Percentiles rank a stretch among this genome's conserved stretches.
phyloP scores from a whole-genome alignment of 495 filamentous ascomycete genomes.

The Neurospora tetraspora region DNA sequence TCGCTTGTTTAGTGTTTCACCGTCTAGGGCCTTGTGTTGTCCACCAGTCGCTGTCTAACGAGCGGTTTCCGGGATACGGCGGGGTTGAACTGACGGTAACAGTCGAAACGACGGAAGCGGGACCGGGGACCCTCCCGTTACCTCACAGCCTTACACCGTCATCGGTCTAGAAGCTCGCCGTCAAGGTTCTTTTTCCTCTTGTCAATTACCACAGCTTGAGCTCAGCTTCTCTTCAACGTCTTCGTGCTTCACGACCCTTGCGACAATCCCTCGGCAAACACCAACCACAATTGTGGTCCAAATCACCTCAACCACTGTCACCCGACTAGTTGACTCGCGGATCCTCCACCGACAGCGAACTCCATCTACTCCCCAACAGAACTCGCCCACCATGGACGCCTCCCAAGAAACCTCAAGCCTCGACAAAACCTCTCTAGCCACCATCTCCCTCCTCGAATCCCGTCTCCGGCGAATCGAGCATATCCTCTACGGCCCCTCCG shows the following conservation, averaged over 20 bases:
- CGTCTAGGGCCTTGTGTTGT: neutral
- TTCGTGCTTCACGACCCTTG: neutral
- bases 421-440: constrained; percentile 45
- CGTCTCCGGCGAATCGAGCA: constrained; percentile 67
- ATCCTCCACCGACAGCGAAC: neutral
- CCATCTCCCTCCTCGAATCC: constrained; percentile 67
- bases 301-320: neutral
- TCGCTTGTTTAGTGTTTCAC: neutral
- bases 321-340: neutral
- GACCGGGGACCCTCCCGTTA: neutral
- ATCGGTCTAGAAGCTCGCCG: neutral
- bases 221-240: neutral
- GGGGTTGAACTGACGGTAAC: neutral
- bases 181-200: neutral
- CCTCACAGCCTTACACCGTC: neutral
- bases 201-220: neutral
- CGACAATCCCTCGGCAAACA: neutral
- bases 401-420: constrained; percentile 15
- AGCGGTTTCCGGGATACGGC: neutral
- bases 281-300: too few relatives aligned
- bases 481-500: constrained; percentile 50
- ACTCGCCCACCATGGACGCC: neutral
- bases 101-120: neutral
- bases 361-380: neutral
- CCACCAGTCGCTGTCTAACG: neutral